Percentiles rank a stretch among this genome's conserved stretches.
These are phyloP conservation scores for Epichloe gansuensis DNA, from an alignment of 2,329 filamentous ascomycete species.

Conservation along the genomic window DNA sequence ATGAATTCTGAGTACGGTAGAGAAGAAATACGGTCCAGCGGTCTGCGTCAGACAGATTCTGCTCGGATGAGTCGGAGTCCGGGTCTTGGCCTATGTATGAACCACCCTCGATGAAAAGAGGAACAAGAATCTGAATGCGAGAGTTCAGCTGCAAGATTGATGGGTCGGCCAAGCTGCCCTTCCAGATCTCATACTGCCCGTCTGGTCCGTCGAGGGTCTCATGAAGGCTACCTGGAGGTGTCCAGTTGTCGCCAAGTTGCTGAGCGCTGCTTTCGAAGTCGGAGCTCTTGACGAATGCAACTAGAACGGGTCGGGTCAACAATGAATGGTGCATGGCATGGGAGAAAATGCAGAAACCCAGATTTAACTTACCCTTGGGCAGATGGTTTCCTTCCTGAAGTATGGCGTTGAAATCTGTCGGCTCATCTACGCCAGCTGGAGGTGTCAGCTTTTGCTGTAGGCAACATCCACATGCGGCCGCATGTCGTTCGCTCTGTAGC, in stretches of 20 bases:
- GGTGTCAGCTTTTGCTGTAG: conserved; percentile 60
- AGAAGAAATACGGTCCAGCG: conserved; percentile 91
- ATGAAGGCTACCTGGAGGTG: conserved; percentile 64
- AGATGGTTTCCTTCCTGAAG: conserved; percentile 54
- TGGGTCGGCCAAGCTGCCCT: conserved; percentile 58
- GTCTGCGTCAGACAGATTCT: conserved; percentile 58
- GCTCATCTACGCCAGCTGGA: conserved; percentile 50
- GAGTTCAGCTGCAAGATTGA: conserved; percentile 59
- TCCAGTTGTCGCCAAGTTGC: conserved; percentile 34
- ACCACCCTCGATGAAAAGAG: conserved; percentile 90
- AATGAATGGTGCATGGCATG: neutral
- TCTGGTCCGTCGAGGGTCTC: conserved; percentile 49
- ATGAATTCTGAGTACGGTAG: conserved; percentile 49
- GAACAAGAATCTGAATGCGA: conserved; percentile 71
- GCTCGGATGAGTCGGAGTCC: conserved; percentile 45
- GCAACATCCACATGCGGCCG: conserved; percentile 61
- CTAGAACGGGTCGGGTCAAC: conserved; percentile 25
- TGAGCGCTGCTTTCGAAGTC: conserved; percentile 51
- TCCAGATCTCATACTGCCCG: conserved; percentile 74
- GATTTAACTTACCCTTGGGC: conserved; percentile 41
- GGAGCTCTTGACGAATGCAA: conserved; percentile 50
- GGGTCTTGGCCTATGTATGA: conserved; percentile 47
- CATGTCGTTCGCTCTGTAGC: conserved; percentile 58
- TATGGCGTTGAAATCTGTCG: conserved; percentile 55
- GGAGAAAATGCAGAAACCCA: conserved; percentile 4